Conservation (phyloP, 768 basidiomycete species). For the Lactarius hengduanensis region DNA sequence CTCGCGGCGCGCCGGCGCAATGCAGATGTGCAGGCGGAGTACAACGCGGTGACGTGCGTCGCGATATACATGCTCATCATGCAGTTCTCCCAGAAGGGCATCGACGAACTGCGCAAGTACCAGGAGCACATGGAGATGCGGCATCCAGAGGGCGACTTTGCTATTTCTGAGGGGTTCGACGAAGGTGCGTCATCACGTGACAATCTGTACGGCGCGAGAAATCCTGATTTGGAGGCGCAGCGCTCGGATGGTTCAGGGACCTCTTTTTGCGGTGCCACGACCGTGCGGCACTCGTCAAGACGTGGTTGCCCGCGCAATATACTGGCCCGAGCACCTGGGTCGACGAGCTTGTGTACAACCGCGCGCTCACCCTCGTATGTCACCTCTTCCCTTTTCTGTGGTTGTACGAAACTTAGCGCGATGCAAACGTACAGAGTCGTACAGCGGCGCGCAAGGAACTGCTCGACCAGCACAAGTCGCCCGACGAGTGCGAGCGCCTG, state of each 20-base stretch:
- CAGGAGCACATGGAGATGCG: slow-evolving; percentile 83
- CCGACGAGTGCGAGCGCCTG: slow-evolving; percentile 85
- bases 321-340: slow-evolving; percentile 80
- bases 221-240: slow-evolving; percentile 40
- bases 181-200: slow-evolving; percentile 52
- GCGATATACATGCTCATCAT: slow-evolving; percentile 90
- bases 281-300: slow-evolving; percentile 83
- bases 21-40: slow-evolving; percentile 77
- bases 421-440: slow-evolving; percentile 61
- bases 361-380: slow-evolving; percentile 80
- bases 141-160: slow-evolving; percentile 70
- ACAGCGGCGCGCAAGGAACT: slow-evolving; percentile 91
- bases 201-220: slow-evolving; percentile 12
- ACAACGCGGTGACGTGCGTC: slow-evolving; percentile 80
- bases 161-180: slow-evolving; percentile 76
- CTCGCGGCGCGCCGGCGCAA: slow-evolving; percentile 66
- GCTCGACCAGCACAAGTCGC: slow-evolving; percentile 68
- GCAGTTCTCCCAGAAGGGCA: slow-evolving; percentile 91
- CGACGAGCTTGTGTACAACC: slow-evolving; percentile 91
- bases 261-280: slow-evolving; percentile 95
- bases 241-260: slow-evolving; percentile 86
- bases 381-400: neutral
- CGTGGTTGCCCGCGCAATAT: slow-evolving; percentile 81
- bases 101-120: slow-evolving; percentile 73
- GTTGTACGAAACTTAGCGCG: neutral